These are phyloP conservation scores for Mucor lusitanicus DNA, from an alignment of 371 early-diverging fungal species.

Conservation along the genomic window DNA sequence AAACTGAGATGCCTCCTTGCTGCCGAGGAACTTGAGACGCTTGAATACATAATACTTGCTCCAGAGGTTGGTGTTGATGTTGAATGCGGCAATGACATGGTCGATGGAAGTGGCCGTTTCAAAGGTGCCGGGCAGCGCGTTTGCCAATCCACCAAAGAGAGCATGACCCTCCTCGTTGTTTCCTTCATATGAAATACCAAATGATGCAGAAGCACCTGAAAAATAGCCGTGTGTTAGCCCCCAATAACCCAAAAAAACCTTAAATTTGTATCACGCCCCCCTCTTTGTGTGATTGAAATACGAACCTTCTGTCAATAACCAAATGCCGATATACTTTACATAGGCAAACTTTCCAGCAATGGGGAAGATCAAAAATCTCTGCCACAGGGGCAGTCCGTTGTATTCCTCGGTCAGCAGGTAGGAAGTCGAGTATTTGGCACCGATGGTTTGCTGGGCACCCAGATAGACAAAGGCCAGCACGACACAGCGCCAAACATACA, in stretches of 20 bases:
- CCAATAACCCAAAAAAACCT: slow-evolving; percentile 16
- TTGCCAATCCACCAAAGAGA: slow-evolving; percentile 62
- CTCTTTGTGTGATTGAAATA: background rate
- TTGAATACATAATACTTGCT: slow-evolving; percentile 74
- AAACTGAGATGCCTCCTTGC: slow-evolving; percentile 62
- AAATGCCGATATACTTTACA: slow-evolving; percentile 73
- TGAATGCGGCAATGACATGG: slow-evolving; percentile 64
- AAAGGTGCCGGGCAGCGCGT: slow-evolving; percentile 46
- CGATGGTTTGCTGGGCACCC: slow-evolving; percentile 52
- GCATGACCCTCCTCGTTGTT: slow-evolving; percentile 48
- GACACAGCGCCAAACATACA: slow-evolving; percentile 50
- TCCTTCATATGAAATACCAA: slow-evolving; percentile 70
- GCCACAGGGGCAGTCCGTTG: slow-evolving; percentile 33
- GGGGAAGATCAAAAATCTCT: slow-evolving; percentile 48
- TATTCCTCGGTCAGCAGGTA: slow-evolving; percentile 58
- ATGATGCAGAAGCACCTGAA: slow-evolving; percentile 56
- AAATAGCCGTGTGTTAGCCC: slow-evolving; percentile 1
- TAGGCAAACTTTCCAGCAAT: slow-evolving; percentile 60
- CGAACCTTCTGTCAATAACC: slow-evolving; percentile 68
- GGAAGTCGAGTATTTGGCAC: slow-evolving; percentile 46
- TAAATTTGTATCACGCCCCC: slow-evolving; percentile 3
- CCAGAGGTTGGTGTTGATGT: slow-evolving; percentile 80
- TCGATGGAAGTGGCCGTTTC: slow-evolving; percentile 64
- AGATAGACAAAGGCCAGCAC: slow-evolving; percentile 54
- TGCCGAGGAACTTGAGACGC: slow-evolving; percentile 66